Conservation (phyloP, 805 yeast genomes). For the Metschnikowia continentalis region DNA sequence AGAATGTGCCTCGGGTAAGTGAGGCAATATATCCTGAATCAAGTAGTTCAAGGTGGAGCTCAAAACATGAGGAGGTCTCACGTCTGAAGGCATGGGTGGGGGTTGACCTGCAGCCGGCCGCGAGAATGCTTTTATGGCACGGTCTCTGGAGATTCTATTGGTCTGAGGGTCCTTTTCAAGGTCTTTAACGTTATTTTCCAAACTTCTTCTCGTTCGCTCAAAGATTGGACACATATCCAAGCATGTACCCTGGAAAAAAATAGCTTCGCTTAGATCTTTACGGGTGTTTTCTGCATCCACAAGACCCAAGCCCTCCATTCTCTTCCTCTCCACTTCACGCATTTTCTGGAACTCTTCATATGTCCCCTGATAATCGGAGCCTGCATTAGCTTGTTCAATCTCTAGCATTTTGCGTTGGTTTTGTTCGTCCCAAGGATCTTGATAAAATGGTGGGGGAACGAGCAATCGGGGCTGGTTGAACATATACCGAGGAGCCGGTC, state of each 20-base stretch:
- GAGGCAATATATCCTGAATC: constrained; percentile 55
- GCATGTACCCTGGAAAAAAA: constrained; percentile 83
- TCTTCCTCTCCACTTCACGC: constrained; percentile 68
- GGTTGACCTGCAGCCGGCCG: constrained; percentile 99
- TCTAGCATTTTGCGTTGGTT: constrained; percentile 62
- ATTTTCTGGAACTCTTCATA: constrained; percentile 71
- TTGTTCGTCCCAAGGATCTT: constrained; percentile 64
- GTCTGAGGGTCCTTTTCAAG: constrained; percentile 63
- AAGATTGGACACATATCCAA: constrained; percentile 91
- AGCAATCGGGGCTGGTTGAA: constrained; percentile 34
- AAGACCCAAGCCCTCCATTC: constrained; percentile 75
- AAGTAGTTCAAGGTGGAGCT: constrained; percentile 66
- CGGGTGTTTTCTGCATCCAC: constrained; percentile 85
- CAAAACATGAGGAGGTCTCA: constrained; percentile 82
- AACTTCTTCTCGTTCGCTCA: constrained; percentile 82
- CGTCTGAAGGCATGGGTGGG: constrained; percentile 96
- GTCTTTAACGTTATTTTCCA: constrained; percentile 79
- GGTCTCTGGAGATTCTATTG: constrained; percentile 49
- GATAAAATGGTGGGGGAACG: constrained; percentile 29
- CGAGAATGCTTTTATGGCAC: constrained; percentile 87
- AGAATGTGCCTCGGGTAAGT: constrained; percentile 80
- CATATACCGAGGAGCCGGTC: constrained; percentile 36
- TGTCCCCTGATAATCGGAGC: constrained; percentile 62
- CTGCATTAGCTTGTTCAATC: constrained; percentile 42
- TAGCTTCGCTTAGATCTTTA: constrained; percentile 84